Base-by-base conservation (phyloP, 331 rosid genomes). In the Quercus lobata region DNA sequence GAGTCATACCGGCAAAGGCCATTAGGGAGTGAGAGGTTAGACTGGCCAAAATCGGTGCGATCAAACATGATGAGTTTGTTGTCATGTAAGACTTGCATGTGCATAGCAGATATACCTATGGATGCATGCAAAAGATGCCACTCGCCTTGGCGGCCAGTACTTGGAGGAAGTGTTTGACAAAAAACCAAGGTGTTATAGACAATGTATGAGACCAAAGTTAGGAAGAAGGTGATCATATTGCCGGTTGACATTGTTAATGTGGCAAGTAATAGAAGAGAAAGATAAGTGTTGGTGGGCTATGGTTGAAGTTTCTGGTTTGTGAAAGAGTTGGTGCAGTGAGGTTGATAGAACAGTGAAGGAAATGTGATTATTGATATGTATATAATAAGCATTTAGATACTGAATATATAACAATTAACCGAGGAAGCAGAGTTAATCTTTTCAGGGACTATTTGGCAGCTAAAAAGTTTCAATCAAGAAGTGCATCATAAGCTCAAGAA, bases 31-130 rank as follows among this genome's bases (percentile, higher is more conserved):
- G 93, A 84, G 65, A 93, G 80, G 69, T 85, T 83, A 2, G 97
- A 91, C 11, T 76, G 83, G 19, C 98, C 92, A 30, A 86, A 90
- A 71, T 90, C 92, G 0, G 95, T 89, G 12, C 92, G 73, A 69
- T 91, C 97, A 25, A 88, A 91, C 73, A 89, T 87, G 73, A 91
- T 74, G 77, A 93, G 78, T 56, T 86, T 82, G 88, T 87, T 84
- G 60, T 83, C 78, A 72, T 63, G 84, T 9, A 88, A 63, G 77
- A 91, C 86, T 78, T 93, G 98, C 96, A 93, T 91, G 93, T 91
- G 97, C 98, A 91, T 93, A 68, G 95, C 89, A 2, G 90, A 91
- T 68, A 93, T 87, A 72, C 95, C 95, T 5, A 90, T 79, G 87
- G 79, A 90, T 21, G 63, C 34, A 2, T 86, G 90, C 55, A 93